Base-by-base conservation (phyloP, 2,329 filamentous ascomycete species). In the Albophoma yamanashiensis region DNA sequence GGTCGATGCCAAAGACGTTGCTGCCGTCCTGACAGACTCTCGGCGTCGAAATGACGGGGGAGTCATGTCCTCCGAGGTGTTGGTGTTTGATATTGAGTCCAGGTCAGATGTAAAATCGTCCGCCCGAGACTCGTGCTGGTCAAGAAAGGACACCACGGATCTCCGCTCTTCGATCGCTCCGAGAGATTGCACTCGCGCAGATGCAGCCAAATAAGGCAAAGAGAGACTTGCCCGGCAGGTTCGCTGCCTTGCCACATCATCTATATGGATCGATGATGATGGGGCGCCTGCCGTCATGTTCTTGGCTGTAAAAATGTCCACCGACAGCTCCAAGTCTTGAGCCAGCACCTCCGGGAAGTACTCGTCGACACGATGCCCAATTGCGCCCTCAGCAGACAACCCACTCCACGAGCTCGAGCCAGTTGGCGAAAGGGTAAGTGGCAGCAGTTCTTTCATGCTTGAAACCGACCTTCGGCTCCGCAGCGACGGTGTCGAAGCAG, bases 261-360 rank as follows among this genome's bases (percentile, higher is more conserved):
- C 67, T 20, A 67, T 67, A 6, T 72, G 72, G 20, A 79, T 66
- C 3, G 69, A 67, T 42, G 69, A 69, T 14, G 70, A 69, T 0
- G 82, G 82, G 11, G 73, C 66, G 11, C 82, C 82, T 27, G 81
- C 77, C 7, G 81, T 82, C 76, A 84, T 78, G 60, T 77, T 78
- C 66, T 73, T 80, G 17, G 79, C 75, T 34, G 71, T 70, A 60
- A 84, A 84, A 34, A 82, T 67, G 12, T 73, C 70, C 57, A 73
- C 73, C 22, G 79, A 82, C 27, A 74, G 66, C 65, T 82, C 78
- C 55, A 85, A 71, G 63, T 85, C 81, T 61, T 74, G 76, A 8
- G 77, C 82, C n/a, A 85, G 72, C 45, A 83, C 65, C 69, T 85
- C 83, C 2, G 82, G 79, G 22, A 85, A 72, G 69, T 79, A 84